Percentiles rank a stretch among this genome's conserved stretches.
Conservation (phyloP, 2,329 filamentous ascomycete species). For the Aspergillus sp. region DNA sequence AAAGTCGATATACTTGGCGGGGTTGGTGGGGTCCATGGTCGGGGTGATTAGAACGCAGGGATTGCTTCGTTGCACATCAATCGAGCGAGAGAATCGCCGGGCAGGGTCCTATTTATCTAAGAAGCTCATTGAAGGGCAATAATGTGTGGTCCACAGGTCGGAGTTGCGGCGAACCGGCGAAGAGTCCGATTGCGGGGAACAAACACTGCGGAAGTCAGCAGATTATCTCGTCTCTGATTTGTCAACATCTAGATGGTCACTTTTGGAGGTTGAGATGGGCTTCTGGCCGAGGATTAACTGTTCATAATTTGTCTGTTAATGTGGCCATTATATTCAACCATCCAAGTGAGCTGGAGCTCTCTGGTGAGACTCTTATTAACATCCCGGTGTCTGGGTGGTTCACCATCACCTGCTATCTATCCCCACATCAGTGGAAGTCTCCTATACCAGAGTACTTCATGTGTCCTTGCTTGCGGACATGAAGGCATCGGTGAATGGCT, state of each 20-base stretch:
- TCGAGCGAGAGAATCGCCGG: constrained; percentile 14
- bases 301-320: no score
- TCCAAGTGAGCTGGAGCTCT: no score
- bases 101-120: constrained; percentile 18
- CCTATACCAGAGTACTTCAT: no score
- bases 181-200: constrained; percentile 18
- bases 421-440: no score
- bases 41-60: constrained; percentile 1
- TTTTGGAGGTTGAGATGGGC: background rate
- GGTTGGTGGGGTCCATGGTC: constrained; percentile 25
- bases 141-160: constrained; percentile 15
- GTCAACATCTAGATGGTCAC: background rate
- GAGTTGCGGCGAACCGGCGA: constrained; percentile 21
- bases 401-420: no score
- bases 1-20: constrained; percentile 57
- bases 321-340: no score
- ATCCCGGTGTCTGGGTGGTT: no score
- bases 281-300: no score
- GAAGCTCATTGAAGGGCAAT: background rate
- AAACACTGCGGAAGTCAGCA: background rate
- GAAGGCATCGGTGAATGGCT: no score
- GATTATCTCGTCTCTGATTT: background rate
- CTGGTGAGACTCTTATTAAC: no score
- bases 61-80: background rate
- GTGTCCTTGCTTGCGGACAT: no score